Evolutionary conservation across 2,329 filamentous ascomycete genomes (phyloP).

Genomic region (Cryphonectria parasitica): DNA sequence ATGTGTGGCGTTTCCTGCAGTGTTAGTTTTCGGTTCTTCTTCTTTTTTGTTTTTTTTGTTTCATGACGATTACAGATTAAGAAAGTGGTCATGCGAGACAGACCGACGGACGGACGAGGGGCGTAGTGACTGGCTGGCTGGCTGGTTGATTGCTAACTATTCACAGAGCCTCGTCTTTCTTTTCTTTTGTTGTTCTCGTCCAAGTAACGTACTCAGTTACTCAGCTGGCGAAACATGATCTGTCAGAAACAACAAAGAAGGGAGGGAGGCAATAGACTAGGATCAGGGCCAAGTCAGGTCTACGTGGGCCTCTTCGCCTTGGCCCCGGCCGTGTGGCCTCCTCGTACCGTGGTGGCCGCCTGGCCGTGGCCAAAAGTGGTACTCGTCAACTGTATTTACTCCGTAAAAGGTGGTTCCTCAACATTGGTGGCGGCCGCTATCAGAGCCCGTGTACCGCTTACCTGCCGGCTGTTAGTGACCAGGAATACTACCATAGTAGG

Average conservation of each 20-base stretch:
- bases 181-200: background rate
- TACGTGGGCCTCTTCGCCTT: background rate
- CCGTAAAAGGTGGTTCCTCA: background rate
- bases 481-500: too few species aligned
- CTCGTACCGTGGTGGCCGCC: background rate
- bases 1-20: background rate
- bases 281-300: background rate
- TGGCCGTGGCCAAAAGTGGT: background rate
- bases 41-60: background rate
- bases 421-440: background rate
- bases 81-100: background rate
- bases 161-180: background rate
- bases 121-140: background rate
- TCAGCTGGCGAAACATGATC: background rate
- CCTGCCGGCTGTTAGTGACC: slow-evolving; percentile 8
- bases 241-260: background rate
- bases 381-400: background rate
- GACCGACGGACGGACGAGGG: too few species aligned
- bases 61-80: background rate
- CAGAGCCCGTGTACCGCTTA: background rate
- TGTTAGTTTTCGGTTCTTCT: background rate
- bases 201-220: background rate
- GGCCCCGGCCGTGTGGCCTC: background rate
- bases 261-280: background rate
- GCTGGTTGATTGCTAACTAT: background rate